Evolutionary conservation across 306 rosid genomes (phyloP), one percentile per base, ranked within the genome.

Genomic region (Bauhinia variegata): DNA sequence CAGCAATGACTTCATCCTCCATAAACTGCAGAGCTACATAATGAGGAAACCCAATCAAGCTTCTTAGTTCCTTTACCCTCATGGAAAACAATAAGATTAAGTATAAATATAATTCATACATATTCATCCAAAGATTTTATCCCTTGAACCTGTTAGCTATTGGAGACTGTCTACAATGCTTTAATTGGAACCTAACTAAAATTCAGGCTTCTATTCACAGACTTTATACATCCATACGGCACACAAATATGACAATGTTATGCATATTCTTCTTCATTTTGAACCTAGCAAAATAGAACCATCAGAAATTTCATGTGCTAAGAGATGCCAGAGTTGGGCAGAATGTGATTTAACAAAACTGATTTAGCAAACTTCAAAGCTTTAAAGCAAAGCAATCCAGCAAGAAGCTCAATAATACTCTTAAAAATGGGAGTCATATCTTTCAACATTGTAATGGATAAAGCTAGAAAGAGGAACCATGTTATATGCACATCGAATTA

Each of bases 1-100:
- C 87, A 7, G 78, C 92, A 43, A 90, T 78, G 44, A 95, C 95
- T 46, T 88, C 90, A 11, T 85, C 52, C 76, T 85, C 95, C 77
- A 90, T 79, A 67, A 95, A 78, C 87, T 86, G 91, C 89, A 95
- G 74, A 78, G 97, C 96, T 95, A 67, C 88, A 86, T 39, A 70
- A 63, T 30, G 67, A 80, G 47, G 75, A 66, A 71, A 32, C 51
- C 54, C 57, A 67, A 32, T 72, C 47, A 79, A 64, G 49, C 23
- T 54, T 68, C 53, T 69, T 53, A 13, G 11, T 46, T 67, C 46
- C 65, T 52, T 60, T 34, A 11, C n/a, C 18, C 55, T 12, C 11
- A 52, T 7, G 49, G 3, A 43, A 15, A 60, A 6, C n/a, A 34
- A 70, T n/a, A 76, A 31, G 47, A 33, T 9, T 12, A 64, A 32